A percentile compares a stretch with the other conserved stretches of the same genome.
Conservation (phyloP, 208 protist genomes). For the Trypanosomatidae sp. region DNA sequence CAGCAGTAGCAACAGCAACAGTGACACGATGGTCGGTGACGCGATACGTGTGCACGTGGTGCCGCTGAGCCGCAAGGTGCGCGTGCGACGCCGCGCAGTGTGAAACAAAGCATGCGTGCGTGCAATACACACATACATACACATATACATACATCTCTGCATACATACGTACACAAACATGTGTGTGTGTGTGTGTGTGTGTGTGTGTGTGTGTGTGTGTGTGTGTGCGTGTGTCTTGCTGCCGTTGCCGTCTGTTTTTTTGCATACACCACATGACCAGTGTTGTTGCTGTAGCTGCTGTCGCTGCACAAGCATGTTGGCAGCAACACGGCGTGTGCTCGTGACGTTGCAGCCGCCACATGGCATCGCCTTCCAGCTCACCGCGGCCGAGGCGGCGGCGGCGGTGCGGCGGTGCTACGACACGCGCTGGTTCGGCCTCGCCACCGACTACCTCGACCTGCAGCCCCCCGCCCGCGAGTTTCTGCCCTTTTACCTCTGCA, state of each 20-base stretch:
- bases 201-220: no score
- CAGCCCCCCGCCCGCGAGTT: conserved; percentile 57
- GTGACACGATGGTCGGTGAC: conserved; percentile 2
- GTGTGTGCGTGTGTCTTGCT: neutral
- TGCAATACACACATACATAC: no score
- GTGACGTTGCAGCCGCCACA: conserved; percentile 53
- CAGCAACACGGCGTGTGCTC: conserved; percentile 3
- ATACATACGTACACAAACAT: no score
- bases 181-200: neutral
- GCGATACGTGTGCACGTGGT: conserved; percentile 56
- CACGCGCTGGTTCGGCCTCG: conserved; percentile 50
- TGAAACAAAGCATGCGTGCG: neutral
- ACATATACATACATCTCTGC: no score
- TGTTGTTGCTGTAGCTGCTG: no score
- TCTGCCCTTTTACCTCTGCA: conserved; percentile 79
- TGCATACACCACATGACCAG: no score
- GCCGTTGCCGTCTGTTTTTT: neutral
- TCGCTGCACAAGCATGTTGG: conserved; percentile 18
- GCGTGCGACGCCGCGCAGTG: conserved; percentile 18
- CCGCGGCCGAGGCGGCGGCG: conserved; percentile 25
- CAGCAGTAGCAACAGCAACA: neutral
- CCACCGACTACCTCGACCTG: conserved; percentile 38
- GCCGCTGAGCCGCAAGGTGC: conserved; percentile 45
- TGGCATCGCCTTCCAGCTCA: conserved; percentile 47
- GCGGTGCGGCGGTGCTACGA: conserved; percentile 39